Evolutionary conservation across 192 early-diverging fungal genomes (phyloP).

Genomic region (Backusella liffmaniae): DNA sequence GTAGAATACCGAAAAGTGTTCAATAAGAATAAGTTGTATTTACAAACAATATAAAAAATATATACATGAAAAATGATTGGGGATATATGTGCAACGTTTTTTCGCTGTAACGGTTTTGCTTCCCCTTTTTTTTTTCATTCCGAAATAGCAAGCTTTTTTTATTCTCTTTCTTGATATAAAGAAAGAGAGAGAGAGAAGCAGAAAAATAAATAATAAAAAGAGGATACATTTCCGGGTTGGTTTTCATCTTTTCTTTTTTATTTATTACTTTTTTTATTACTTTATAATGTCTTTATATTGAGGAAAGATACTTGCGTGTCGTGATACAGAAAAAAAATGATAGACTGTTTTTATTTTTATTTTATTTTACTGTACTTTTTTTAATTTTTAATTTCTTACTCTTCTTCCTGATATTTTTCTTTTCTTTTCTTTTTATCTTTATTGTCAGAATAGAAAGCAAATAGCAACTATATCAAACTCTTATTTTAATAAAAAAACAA

Average conservation of each 20-base stretch:
- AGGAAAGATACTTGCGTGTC: background rate
- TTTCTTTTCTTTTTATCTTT: background rate
- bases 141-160: background rate
- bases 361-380: background rate
- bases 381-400: background rate
- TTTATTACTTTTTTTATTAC: background rate
- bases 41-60: no score
- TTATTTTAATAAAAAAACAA: background rate
- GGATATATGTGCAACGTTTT: background rate
- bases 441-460: background rate
- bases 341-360: background rate
- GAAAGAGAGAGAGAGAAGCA: background rate
- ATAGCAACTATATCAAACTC: background rate
- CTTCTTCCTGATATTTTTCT: background rate
- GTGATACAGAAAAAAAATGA: background rate
- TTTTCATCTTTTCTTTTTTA: background rate
- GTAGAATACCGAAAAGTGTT: background rate
- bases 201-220: background rate
- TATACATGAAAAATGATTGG: background rate
- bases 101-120: background rate
- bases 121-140: background rate
- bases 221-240: background rate
- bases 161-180: background rate
- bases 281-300: background rate
- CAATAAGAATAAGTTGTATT: background rate